Conservation (phyloP, 78 protist genomes). For the Protostelium mycophagum region DNA sequence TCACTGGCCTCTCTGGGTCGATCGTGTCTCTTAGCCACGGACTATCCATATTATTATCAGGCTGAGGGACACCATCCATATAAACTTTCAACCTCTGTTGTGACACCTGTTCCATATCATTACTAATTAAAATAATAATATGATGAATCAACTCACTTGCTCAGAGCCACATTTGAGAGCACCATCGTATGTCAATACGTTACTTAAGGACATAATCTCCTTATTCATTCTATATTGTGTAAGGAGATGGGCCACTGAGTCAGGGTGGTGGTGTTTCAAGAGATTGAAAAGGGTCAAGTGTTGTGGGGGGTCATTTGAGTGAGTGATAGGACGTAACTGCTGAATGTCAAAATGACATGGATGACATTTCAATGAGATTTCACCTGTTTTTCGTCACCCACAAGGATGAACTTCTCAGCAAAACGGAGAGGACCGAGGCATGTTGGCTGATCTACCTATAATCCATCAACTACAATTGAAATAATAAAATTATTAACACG, state of each 20-base stretch:
- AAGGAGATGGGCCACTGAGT: conserved; percentile 19
- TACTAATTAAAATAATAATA: too few relatives aligned
- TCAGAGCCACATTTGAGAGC: conserved; percentile 42
- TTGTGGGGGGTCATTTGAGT: conserved; percentile 17
- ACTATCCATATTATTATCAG: not conserved
- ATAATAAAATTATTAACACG: too few relatives aligned
- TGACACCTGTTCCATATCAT: not conserved
- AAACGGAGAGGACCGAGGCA: conserved; percentile 63
- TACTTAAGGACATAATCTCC: conserved; percentile 55
- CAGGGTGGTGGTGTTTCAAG: conserved; percentile 43
- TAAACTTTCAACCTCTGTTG: not conserved
- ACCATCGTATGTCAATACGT: conserved; percentile 44
- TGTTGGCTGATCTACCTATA: conserved; percentile 61
- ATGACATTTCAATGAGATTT: too few relatives aligned
- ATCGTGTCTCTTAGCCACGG: not conserved
- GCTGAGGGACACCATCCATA: not conserved
- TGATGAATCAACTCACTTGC: not conserved
- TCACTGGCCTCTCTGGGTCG: not conserved
- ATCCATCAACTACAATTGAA: not conserved
- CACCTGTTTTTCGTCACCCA: conserved; percentile 85
- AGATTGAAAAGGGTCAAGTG: conserved; percentile 58
- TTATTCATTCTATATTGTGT: conserved; percentile 78
- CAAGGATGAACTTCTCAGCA: conserved; percentile 65
- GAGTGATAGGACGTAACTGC: not conserved
- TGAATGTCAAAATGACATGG: not conserved